Base-by-base conservation (phyloP, 805 yeast genomes). In the Starmerella vaccinii region DNA sequence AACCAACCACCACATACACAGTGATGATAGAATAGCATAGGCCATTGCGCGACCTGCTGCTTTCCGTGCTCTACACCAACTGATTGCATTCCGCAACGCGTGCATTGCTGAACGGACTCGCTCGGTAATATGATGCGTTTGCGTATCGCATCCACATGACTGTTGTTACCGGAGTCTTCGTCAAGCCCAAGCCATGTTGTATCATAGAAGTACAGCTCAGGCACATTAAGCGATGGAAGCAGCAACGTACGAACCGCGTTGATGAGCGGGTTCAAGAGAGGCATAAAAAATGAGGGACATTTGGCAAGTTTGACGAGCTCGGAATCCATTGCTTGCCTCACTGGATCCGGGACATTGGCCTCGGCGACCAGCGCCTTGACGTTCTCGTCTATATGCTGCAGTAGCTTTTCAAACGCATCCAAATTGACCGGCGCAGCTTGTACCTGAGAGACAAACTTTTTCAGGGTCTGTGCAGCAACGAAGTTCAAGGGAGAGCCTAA, bases 1-100 rank as follows among this genome's bases (percentile, higher is more conserved):
- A 90, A 83, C 4, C 80, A 73, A 34, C 85, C 83, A 0, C 92
- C 92, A 64, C 95, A 84, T 32, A 84, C 68, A 65, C 95, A 84
- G 23, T 77, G 77, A 54, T 88, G 70, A 57, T 82, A 88, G 62
- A 78, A 81, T 1, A 82, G 80, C 67, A 78, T 70, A 0, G 82
- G 75, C 83, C 86, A 69, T 55, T 49, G 70, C 49, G 53, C 59
- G 54, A 32, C 63, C 56, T 51, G 37, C 13, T 37, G 38, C 26
- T 52, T 54, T 15, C 68, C 69, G 19, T 54, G 53, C 53, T 69
- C 73, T 49, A 41, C 65, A 48, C 57, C 56, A 18, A 69, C 64
- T 0, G 81, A 73, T 2, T 46, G 66, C 32, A 74, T 68, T 4
- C 80, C 81, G 61, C 84, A 79, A 45, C 82, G 66, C 22, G 73